phyloP scores from a whole-genome alignment of 306 rosid genomes.

The Acacia melanoxylon region DNA sequence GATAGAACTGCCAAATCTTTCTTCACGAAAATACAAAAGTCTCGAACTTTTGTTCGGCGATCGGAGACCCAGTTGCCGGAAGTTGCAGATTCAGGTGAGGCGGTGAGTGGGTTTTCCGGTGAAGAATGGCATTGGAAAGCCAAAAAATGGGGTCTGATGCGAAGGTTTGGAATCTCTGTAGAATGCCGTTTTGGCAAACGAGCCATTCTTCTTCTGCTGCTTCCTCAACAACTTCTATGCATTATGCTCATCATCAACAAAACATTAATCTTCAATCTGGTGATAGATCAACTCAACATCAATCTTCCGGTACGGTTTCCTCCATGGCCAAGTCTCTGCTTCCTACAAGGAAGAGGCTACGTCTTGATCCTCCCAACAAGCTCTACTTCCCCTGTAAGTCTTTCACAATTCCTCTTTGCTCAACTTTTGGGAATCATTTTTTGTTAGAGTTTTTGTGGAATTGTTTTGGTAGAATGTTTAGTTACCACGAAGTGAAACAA shows the following conservation, averaged over 20 bases:
- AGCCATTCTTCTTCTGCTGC: constrained; percentile 53
- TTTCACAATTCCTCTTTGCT: constrained; percentile 11
- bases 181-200: constrained; percentile 81
- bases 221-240: constrained; percentile 52
- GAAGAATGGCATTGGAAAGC: constrained; percentile 60
- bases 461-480: neutral
- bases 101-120: constrained; percentile 27
- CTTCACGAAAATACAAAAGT: constrained; percentile 33
- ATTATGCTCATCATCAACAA: constrained; percentile 48
- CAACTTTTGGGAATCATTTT: constrained; percentile 16
- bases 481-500: neutral
- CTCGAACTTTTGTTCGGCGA: constrained; percentile 21
- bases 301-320: constrained; percentile 62
- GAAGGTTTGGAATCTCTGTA: constrained; percentile 70
- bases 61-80: constrained; percentile 36
- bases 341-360: constrained; percentile 80
- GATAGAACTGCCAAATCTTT: constrained; percentile 29
- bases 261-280: constrained; percentile 52
- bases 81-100: constrained; percentile 16
- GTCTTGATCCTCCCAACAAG: constrained; percentile 94
- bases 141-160: constrained; percentile 61
- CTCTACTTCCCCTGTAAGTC: constrained; percentile 90
- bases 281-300: constrained; percentile 50
- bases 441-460: constrained; percentile 14
- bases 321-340: constrained; percentile 80